Evolutionary conservation across 345 rosid genomes (phyloP).

Genomic region (Cardamine chenopodiifolia): DNA sequence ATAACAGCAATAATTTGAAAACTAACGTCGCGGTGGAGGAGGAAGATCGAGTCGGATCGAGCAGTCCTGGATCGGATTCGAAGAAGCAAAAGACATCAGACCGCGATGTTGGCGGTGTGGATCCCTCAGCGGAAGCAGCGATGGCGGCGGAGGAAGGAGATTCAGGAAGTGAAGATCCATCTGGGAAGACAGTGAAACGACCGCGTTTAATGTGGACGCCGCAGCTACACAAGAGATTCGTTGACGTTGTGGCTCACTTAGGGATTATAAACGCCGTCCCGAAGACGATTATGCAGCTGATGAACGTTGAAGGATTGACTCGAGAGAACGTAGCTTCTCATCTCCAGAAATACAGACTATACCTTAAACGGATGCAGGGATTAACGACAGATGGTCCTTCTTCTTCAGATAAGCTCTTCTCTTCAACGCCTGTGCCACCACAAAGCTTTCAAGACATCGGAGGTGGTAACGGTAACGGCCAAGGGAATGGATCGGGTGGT

Average conservation of each 20-base stretch:
- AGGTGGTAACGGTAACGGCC: conserved; percentile 28
- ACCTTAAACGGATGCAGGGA: conserved; percentile 91
- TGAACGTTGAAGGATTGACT: conserved; percentile 96
- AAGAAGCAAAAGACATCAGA: conserved; percentile 65
- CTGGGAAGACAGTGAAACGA: conserved; percentile 68
- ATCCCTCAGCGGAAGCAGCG: conserved; percentile 48
- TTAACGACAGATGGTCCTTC: conserved; percentile 60
- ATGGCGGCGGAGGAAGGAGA: conserved; percentile 68
- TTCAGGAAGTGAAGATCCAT: conserved; percentile 69
- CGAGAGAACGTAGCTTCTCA: conserved; percentile 97
- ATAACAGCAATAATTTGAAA: conserved; percentile 47
- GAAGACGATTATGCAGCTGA: conserved; percentile 97
- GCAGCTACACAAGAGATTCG: conserved; percentile 93
- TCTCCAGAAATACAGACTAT: conserved; percentile 87
- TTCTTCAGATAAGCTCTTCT: conserved; percentile 75
- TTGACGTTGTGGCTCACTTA: conserved; percentile 83
- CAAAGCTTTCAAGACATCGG: conserved; percentile 61
- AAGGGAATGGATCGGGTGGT: conserved; percentile 43
- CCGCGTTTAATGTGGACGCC: conserved; percentile 97
- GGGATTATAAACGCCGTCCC: conserved; percentile 97
- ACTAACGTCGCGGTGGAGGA: conserved; percentile 45
- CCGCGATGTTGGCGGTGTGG: conserved; percentile 41
- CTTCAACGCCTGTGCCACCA: conserved; percentile 73
- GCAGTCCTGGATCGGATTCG: conserved; percentile 61
- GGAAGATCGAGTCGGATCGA: conserved; percentile 57